Evolutionary conservation across 805 yeast genomes (phyloP), one percentile per base, ranked within the genome.

Genomic region (Candida methanosorbosa): DNA sequence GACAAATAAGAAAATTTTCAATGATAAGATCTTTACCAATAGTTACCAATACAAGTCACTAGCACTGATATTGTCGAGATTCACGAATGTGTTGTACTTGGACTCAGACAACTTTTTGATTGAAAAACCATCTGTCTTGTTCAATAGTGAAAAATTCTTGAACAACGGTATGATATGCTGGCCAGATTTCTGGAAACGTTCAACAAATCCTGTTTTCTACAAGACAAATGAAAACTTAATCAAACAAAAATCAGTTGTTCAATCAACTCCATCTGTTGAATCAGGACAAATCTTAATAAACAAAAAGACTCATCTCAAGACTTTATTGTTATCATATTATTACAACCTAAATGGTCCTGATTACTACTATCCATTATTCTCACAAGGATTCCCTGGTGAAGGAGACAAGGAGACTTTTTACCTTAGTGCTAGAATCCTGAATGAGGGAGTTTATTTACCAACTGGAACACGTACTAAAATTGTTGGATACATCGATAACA

Each of bases 361-460:
- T 8, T 75, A 69, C 57, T 81, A 74, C 52, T 81, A 81, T 46
- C 80, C 78, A 9, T 54, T 81, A 38, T 63, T 81, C 42, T 71
- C 84, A 0, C 88, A 80, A 49, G 85, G 85, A 4, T 64, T 75
- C 18, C 77, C 85, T 1, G 90, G 90, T 19, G 82, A 81, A 59
- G 88, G 90, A 34, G 90, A 81, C 49, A 81, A 81, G 50, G 90
- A 81, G 48, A 79, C 90, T 0, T 80, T 78, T 44, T 68, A 75
- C 27, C 74, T 81, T 9, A 87, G 85, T 2, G 83, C 87, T 3
- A 64, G 67, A 35, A 77, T 48, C 8, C 41, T 49, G 6, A 42
- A 43, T 7, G 60, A 55, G 29, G 47, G 48, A 2, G 45, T 52
- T 4, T 54, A 38, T 31, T 30, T 55, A 27, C 42, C 46, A 21